A percentile compares a stretch with the other conserved stretches of the same genome.
phyloP scores from a whole-genome alignment of 148 eudicot genomes.

The Polygonum maritimum region DNA sequence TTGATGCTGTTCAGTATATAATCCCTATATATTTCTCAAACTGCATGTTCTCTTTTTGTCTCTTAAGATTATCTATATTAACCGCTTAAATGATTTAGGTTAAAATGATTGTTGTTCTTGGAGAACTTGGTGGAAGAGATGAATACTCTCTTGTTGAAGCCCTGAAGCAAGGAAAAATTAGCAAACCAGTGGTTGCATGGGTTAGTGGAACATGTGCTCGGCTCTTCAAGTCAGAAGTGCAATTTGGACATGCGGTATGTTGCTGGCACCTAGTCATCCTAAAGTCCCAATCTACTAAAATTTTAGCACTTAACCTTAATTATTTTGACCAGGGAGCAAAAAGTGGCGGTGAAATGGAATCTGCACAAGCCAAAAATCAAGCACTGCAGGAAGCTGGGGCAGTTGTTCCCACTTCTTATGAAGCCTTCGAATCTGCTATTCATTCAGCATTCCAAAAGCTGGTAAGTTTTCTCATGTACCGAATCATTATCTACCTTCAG shows the following conservation, averaged over 20 bases:
- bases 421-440: conserved; percentile 72
- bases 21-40: not conserved
- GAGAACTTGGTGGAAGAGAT: conserved; percentile 98
- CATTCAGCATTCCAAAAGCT: conserved; percentile 75
- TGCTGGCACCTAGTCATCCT: not conserved
- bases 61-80: not conserved
- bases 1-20: not conserved
- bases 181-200: conserved; percentile 94
- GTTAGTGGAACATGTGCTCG: conserved; percentile 99
- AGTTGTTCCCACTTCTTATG: conserved; percentile 84
- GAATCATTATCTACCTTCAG: not conserved
- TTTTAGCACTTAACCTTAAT: not conserved
- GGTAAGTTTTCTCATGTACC: conserved; percentile 28
- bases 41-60: not conserved
- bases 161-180: conserved; percentile 87
- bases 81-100: conserved; percentile 34
- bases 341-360: conserved; percentile 97
- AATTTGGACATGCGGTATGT: conserved; percentile 97
- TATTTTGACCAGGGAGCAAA: conserved; percentile 64
- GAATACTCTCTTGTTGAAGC: conserved; percentile 99
- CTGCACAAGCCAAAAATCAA: conserved; percentile 96
- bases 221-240: conserved; percentile 98
- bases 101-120: conserved; percentile 94
- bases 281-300: not conserved
- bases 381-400: conserved; percentile 94